A percentile compares a stretch with the other conserved stretches of the same genome.
phyloP scores from a whole-genome alignment of 202 grass and related monocot species.

The Eragrostis tef region DNA sequence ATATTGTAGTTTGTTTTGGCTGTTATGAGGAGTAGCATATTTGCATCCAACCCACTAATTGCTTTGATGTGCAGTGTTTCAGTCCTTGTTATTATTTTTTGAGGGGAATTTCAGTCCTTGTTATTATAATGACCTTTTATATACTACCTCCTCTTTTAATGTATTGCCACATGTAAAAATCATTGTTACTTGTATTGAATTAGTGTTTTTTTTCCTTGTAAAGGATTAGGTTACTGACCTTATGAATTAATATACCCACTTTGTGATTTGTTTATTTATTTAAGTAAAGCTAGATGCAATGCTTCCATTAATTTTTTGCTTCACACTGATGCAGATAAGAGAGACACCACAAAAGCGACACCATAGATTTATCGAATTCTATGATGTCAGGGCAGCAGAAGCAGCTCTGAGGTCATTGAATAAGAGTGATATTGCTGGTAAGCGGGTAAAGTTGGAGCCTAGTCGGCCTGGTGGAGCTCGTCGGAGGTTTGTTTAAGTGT shows the following conservation, averaged over 20 bases:
- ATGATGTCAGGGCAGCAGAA: slow-evolving; percentile 65
- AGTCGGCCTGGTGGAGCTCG: slow-evolving; percentile 66
- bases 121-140: too few species aligned
- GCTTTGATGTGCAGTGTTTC: too few species aligned
- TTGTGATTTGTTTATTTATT: neutral
- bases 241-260: slow-evolving; percentile 23
- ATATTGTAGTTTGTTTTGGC: too few species aligned
- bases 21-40: too few species aligned
- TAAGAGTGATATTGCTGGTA: slow-evolving; percentile 64
- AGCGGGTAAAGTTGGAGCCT: slow-evolving; percentile 63
- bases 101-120: too few species aligned
- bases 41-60: too few species aligned
- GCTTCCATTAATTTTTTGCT: slow-evolving; percentile 15
- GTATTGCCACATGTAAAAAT: neutral
- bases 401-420: slow-evolving; percentile 57
- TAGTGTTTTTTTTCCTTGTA: neutral
- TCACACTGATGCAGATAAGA: slow-evolving; percentile 50
- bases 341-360: slow-evolving; percentile 63
- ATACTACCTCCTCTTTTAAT: too few species aligned
- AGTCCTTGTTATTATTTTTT: too few species aligned
- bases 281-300: neutral
- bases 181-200: slow-evolving; percentile 9
- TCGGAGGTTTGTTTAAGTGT: slow-evolving; percentile 47
- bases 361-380: slow-evolving; percentile 67
- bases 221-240: neutral